These are phyloP conservation scores for Pleurotus ostreatus DNA, from an alignment of 768 basidiomycete genomes.

Conservation along the genomic window DNA sequence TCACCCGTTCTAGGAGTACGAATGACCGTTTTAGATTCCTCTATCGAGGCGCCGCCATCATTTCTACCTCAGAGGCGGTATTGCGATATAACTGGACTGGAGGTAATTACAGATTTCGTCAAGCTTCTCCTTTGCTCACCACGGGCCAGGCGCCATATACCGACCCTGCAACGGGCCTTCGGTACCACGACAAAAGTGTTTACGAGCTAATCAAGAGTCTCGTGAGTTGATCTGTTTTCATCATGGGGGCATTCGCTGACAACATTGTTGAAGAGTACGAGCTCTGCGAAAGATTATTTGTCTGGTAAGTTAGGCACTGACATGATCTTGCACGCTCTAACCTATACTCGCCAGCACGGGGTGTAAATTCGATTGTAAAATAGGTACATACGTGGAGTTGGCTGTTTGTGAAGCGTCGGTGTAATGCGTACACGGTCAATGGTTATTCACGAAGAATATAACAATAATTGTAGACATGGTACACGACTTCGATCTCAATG, in stretches of 20 bases:
- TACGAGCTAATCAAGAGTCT: constrained; percentile 77
- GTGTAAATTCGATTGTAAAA: constrained; percentile 35
- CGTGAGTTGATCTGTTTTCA: constrained; percentile 31
- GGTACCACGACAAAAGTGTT: constrained; percentile 85
- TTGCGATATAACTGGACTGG: constrained; percentile 85
- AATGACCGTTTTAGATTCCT: constrained; percentile 47
- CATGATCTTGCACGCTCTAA: constrained; percentile 36
- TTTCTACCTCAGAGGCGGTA: constrained; percentile 71
- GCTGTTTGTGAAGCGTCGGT: no score
- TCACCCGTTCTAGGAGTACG: background rate
- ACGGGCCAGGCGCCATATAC: constrained; percentile 69
- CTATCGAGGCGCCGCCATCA: constrained; percentile 84
- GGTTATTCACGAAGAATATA: no score
- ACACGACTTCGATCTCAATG: background rate
- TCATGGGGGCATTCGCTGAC: background rate
- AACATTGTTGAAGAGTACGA: constrained; percentile 44
- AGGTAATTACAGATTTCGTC: constrained; percentile 33
- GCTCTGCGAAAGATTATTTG: constrained; percentile 74
- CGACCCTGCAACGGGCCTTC: constrained; percentile 72
- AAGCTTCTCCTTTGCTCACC: background rate
- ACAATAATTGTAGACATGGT: no score
- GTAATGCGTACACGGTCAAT: no score
- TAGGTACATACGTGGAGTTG: constrained; percentile 14
- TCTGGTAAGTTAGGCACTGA: constrained; percentile 36
- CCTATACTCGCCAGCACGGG: constrained; percentile 40